Evolutionary conservation across 257 asterid genomes (phyloP).

Genomic region (Jacaranda mimosifolia): DNA sequence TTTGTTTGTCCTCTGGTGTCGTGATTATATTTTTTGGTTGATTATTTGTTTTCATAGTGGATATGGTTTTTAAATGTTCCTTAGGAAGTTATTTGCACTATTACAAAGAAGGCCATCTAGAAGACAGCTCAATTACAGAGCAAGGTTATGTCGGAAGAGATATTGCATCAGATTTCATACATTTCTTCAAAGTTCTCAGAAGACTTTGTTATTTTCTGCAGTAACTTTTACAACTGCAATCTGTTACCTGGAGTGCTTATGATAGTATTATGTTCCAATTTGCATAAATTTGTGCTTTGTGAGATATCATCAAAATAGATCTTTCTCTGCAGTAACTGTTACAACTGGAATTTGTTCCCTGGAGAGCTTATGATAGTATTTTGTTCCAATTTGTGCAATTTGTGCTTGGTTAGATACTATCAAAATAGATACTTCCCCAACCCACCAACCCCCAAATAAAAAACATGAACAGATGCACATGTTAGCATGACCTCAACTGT

Average conservation of each 20-base stretch:
- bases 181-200: neutral
- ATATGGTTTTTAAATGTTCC: neutral
- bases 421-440: neutral
- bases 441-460: neutral
- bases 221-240: too few species aligned
- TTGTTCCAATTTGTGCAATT: neutral
- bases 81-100: conserved; percentile 6
- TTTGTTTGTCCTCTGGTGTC: neutral
- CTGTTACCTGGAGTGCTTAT: too few species aligned
- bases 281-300: too few species aligned
- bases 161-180: neutral
- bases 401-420: neutral
- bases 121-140: neutral
- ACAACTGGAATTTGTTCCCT: neutral
- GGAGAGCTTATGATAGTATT: too few species aligned
- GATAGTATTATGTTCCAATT: too few species aligned
- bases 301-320: too few species aligned
- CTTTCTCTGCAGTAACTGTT: too few species aligned
- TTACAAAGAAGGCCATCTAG: conserved; percentile 1
- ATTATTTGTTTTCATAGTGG: neutral
- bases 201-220: neutral
- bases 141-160: neutral
- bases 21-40: neutral
- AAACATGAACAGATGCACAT: neutral
- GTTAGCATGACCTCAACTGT: neutral